Percentiles rank a stretch among this genome's conserved stretches.
Evolutionary conservation across 129 eudicot species (phyloP).

Genomic region (Sambucus nigra): DNA sequence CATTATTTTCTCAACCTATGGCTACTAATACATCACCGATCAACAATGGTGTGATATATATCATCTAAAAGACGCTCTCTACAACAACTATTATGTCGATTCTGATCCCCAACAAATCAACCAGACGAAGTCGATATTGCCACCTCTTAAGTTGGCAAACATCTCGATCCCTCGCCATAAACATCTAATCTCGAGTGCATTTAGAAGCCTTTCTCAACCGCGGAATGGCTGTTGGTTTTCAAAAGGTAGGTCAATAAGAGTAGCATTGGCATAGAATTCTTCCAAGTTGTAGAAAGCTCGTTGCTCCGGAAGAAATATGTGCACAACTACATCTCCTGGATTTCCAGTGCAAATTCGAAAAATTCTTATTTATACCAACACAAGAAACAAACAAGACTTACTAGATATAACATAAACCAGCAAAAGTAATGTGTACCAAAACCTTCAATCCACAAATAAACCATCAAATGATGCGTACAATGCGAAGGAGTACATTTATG

Average conservation of each 20-base stretch:
- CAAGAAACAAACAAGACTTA: background rate
- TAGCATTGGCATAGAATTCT: slow-evolving; percentile 93
- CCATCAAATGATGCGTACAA: no score
- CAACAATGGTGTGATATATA: background rate
- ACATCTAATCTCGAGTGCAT: background rate
- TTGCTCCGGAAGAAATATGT: slow-evolving; percentile 84
- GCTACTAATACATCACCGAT: background rate
- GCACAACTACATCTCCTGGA: slow-evolving; percentile 93
- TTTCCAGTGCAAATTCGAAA: background rate
- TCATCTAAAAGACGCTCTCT: background rate
- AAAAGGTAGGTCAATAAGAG: slow-evolving; percentile 67
- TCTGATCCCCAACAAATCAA: background rate
- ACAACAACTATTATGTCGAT: background rate
- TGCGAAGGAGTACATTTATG: no score
- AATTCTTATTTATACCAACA: background rate
- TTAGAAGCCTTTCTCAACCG: slow-evolving; percentile 20
- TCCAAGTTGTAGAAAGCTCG: slow-evolving; percentile 81
- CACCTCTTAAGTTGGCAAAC: background rate
- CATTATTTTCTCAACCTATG: no score
- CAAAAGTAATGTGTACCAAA: no score
- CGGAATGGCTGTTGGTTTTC: slow-evolving; percentile 50
- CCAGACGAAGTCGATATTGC: background rate
- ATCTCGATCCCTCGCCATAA: background rate
- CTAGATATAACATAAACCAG: no score
- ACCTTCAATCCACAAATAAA: no score